These are phyloP conservation scores for Calvatia gigantea DNA, from an alignment of 768 basidiomycete genomes.

Conservation along the genomic window DNA sequence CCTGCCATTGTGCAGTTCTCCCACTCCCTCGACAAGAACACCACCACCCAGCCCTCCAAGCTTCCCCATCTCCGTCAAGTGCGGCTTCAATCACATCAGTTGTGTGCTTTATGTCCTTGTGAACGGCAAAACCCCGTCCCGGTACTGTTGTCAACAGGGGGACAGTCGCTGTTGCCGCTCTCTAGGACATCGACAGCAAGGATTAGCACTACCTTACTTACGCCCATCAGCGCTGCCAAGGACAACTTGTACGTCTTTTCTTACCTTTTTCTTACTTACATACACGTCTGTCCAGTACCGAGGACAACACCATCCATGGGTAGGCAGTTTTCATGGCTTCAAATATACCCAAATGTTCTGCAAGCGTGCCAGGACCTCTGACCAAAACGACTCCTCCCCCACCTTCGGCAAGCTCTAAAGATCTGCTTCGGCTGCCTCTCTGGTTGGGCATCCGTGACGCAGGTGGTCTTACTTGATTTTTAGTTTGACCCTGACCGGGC, in stretches of 20 bases:
- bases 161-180: constrained; percentile 86
- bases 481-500: background rate
- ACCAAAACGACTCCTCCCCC: constrained; percentile 56
- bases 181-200: constrained; percentile 94
- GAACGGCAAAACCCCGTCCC: constrained; percentile 96
- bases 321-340: constrained; percentile 93
- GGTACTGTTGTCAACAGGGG: constrained; percentile 99
- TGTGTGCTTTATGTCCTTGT: constrained; percentile 98
- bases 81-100: constrained; percentile 97
- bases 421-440: background rate
- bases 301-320: constrained; percentile 92
- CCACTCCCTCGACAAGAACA: constrained; percentile 99
- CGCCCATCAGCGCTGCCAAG: constrained; percentile 89
- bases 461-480: constrained; percentile 2
- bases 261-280: background rate
- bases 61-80: constrained; percentile 92
- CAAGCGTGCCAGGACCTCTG: constrained; percentile 91
- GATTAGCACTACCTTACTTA: constrained; percentile 92
- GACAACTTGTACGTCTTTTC: constrained; percentile 83
- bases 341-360: constrained; percentile 92
- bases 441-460: background rate
- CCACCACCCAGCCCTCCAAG: constrained; percentile 96
- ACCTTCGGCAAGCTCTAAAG: constrained; percentile 62
- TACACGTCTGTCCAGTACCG: constrained; percentile 47
- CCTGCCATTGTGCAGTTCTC: constrained; percentile 98